Evolutionary conservation across 306 rosid species (phyloP).

Genomic region (Cicer bijugum): DNA sequence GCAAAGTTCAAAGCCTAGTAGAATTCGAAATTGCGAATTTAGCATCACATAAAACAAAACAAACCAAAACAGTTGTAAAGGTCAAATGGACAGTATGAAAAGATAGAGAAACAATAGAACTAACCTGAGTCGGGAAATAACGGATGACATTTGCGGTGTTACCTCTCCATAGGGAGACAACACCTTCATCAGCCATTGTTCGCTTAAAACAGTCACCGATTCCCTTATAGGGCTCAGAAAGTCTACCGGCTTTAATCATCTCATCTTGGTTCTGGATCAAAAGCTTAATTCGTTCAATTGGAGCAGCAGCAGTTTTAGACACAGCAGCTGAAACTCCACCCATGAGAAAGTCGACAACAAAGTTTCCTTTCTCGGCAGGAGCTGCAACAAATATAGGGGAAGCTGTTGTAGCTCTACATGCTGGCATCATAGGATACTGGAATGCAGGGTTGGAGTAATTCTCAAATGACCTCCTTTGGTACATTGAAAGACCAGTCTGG

Average conservation of each 20-base stretch:
- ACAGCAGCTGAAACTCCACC: conserved; percentile 95
- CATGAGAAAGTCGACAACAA: conserved; percentile 71
- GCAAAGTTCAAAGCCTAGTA: conserved; percentile 85
- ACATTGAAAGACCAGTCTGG: conserved; percentile 38
- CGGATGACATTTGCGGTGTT: conserved; percentile 89
- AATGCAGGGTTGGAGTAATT: conserved; percentile 70
- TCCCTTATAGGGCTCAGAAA: conserved; percentile 86
- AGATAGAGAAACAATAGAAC: neutral
- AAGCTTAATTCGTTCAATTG: conserved; percentile 84
- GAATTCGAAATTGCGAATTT: conserved; percentile 25
- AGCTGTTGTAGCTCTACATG: conserved; percentile 54
- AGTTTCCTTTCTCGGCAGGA: conserved; percentile 76
- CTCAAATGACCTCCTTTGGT: conserved; percentile 42
- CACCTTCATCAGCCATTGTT: conserved; percentile 68
- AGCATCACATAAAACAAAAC: conserved; percentile 14
- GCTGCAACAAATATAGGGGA: conserved; percentile 74
- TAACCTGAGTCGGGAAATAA: conserved; percentile 76
- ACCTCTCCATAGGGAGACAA: conserved; percentile 76
- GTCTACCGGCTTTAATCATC: conserved; percentile 80
- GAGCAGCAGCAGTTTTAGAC: conserved; percentile 88
- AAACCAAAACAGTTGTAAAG: neutral
- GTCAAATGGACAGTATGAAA: neutral
- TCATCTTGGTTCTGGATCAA: conserved; percentile 90
- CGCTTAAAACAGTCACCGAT: conserved; percentile 81
- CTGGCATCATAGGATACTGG: conserved; percentile 56